These are phyloP conservation scores for Laguncularia racemosa DNA, from an alignment of 345 rosid species.

Conservation along the genomic window DNA sequence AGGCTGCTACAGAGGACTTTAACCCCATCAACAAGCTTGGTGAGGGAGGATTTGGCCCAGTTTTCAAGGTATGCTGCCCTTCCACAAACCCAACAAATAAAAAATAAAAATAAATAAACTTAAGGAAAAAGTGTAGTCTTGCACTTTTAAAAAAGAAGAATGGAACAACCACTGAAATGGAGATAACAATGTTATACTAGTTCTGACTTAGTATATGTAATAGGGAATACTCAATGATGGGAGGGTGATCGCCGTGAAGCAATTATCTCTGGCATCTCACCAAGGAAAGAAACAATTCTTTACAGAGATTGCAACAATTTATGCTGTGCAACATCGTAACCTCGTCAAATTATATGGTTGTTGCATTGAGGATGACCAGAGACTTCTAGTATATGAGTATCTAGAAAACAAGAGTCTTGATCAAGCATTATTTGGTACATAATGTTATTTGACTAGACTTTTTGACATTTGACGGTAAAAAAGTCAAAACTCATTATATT, in stretches of 20 bases:
- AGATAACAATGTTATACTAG: neutral
- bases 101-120: neutral
- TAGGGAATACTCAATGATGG: constrained; percentile 51
- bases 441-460: too few species aligned
- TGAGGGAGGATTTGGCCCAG: too few species aligned
- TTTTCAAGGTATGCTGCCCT: constrained; percentile 40
- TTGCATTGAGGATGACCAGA: constrained; percentile 46
- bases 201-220: neutral
- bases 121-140: neutral
- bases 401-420: too few species aligned
- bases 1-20: too few species aligned
- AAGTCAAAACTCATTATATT: too few species aligned
- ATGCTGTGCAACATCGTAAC: constrained; percentile 52
- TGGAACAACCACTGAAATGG: neutral
- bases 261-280: constrained; percentile 47
- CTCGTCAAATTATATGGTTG: constrained; percentile 67
- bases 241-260: constrained; percentile 65
- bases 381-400: too few species aligned
- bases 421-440: too few species aligned
- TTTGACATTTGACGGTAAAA: too few species aligned
- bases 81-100: too few species aligned
- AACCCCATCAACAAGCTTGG: too few species aligned
- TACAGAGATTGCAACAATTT: constrained; percentile 70
- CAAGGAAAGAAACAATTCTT: constrained; percentile 68
- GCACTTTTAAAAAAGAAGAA: too few species aligned